These are phyloP conservation scores for Stenogyne calaminthoides DNA, from an alignment of 305 asterid species.

Conservation along the genomic window DNA sequence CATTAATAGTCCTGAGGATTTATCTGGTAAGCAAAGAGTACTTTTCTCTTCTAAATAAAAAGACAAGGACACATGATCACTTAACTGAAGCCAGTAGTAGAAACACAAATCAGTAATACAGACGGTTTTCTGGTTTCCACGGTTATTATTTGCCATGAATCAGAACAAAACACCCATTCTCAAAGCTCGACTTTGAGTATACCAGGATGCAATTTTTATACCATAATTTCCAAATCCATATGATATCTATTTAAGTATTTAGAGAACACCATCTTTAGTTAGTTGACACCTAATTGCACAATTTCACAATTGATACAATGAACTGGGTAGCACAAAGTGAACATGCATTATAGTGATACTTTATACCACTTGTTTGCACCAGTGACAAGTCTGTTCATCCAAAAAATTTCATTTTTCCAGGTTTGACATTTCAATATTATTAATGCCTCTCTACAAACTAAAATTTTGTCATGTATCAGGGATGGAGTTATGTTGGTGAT, in stretches of 20 bases:
- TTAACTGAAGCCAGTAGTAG: neutral
- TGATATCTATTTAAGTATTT: slow-evolving; percentile 10
- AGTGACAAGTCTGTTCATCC: neutral
- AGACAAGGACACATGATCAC: neutral
- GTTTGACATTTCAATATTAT: neutral
- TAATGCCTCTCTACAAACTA: slow-evolving; percentile 7
- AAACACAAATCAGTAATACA: neutral
- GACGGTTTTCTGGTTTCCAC: neutral
- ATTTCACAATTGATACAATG: neutral
- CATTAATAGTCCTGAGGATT: slow-evolving; percentile 80
- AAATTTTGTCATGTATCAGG: slow-evolving; percentile 40
- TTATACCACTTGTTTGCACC: neutral
- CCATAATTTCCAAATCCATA: neutral
- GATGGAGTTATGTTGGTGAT: slow-evolving; percentile 97
- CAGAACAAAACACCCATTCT: neutral
- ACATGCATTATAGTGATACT: neutral
- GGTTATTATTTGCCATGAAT: neutral
- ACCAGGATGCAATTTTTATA: neutral
- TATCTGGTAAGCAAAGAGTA: slow-evolving; percentile 62
- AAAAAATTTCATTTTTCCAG: neutral
- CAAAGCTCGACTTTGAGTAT: slow-evolving; percentile 1
- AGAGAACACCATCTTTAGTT: neutral
- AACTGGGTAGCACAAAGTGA: neutral
- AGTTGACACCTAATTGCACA: neutral
- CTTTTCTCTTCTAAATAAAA: neutral